These are phyloP conservation scores for Lupinus albus DNA, from an alignment of 306 rosid genomes.

Conservation along the genomic window DNA sequence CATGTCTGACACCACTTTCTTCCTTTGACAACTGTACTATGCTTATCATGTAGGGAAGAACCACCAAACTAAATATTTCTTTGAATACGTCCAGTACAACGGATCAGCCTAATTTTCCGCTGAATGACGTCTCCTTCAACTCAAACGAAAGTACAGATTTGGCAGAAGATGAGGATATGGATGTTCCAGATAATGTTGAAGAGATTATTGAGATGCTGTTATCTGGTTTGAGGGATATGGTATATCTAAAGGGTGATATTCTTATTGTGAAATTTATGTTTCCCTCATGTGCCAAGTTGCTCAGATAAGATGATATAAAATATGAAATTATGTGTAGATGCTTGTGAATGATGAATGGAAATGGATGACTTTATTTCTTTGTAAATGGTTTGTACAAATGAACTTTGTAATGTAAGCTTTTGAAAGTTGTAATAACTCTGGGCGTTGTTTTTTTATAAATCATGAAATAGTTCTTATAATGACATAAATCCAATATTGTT, in stretches of 20 bases:
- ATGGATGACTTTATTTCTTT: constrained; percentile 29
- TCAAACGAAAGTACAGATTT: constrained; percentile 44
- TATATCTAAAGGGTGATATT: constrained; percentile 62
- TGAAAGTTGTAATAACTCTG: constrained; percentile 30
- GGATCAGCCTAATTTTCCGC: constrained; percentile 47
- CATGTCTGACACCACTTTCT: constrained; percentile 40
- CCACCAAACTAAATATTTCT: constrained; percentile 59
- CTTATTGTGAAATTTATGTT: constrained; percentile 43
- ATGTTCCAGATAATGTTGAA: constrained; percentile 86
- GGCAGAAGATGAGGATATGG: constrained; percentile 80
- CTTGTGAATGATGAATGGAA: constrained; percentile 35
- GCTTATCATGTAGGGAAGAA: constrained; percentile 67
- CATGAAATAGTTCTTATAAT: constrained; percentile 23
- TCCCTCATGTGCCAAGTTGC: constrained; percentile 23
- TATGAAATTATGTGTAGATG: constrained; percentile 21
- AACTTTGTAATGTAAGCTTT: constrained; percentile 23
- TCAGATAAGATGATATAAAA: constrained; percentile 26
- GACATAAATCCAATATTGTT: constrained; percentile 9
- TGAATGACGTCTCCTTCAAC: constrained; percentile 41
- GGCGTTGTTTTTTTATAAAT: constrained; percentile 11
- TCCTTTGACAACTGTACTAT: constrained; percentile 40
- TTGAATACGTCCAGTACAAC: constrained; percentile 48
- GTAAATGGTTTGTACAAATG: constrained; percentile 28
- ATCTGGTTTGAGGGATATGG: constrained; percentile 91
- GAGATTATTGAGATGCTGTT: constrained; percentile 95